phyloP scores from a whole-genome alignment of 768 basidiomycete genomes.

The Macrolepiota dolichaula region DNA sequence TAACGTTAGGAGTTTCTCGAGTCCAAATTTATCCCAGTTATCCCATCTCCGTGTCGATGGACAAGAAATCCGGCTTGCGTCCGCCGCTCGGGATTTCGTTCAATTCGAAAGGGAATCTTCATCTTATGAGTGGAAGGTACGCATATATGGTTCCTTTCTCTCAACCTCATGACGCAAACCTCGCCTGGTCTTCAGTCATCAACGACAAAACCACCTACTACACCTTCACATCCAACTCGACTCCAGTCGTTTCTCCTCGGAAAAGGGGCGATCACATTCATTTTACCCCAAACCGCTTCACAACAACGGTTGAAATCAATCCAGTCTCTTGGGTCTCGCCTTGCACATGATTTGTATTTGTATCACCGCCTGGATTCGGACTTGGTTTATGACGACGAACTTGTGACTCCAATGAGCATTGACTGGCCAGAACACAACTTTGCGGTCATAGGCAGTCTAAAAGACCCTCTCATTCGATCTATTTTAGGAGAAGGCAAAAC shows the following conservation, averaged over 20 bases:
- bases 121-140: conserved; percentile 9
- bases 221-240: conserved; percentile 42
- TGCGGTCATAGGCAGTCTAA: conserved; percentile 50
- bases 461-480: conserved; percentile 26
- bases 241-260: conserved; percentile 66
- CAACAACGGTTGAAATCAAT: conserved; percentile 14
- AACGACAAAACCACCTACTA: background rate
- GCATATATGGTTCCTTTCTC: background rate
- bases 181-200: conserved; percentile 6
- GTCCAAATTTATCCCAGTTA: background rate
- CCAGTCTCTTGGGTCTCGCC: conserved; percentile 55
- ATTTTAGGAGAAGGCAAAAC: conserved; percentile 31
- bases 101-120: background rate
- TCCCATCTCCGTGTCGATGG: background rate
- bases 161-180: background rate
- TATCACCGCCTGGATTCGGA: conserved; percentile 71
- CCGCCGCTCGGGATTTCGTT: background rate
- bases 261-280: conserved; percentile 47
- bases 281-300: conserved; percentile 39
- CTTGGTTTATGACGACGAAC: conserved; percentile 46
- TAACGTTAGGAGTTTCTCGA: conserved; percentile 14
- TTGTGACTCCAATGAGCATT: conserved; percentile 18
- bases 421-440: conserved; percentile 45
- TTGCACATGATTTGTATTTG: conserved; percentile 63
- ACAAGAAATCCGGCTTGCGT: background rate